phyloP scores from a whole-genome alignment of 2,329 filamentous ascomycete species.

The Cercospora berteroae region DNA sequence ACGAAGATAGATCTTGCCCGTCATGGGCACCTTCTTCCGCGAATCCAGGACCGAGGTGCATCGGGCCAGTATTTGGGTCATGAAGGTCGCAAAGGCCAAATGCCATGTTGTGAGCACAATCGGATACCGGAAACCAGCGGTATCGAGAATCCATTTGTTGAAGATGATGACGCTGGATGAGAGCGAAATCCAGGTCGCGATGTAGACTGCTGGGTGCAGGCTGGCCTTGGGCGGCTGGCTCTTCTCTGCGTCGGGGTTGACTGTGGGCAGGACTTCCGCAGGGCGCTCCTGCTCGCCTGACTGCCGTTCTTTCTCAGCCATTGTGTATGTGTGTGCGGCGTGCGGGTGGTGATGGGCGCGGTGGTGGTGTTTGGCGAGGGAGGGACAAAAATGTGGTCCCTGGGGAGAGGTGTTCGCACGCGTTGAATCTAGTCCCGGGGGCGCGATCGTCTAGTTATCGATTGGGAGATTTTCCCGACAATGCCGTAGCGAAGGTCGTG shows the following conservation, averaged over 20 bases:
- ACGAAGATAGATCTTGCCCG: slow-evolving; percentile 83
- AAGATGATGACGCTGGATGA: slow-evolving; percentile 95
- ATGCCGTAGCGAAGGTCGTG: not conserved
- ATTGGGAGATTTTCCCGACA: not conserved
- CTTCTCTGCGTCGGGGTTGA: slow-evolving; percentile 75
- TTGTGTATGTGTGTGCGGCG: slow-evolving; percentile 52
- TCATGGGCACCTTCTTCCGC: slow-evolving; percentile 96
- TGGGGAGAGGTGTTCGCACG: not conserved
- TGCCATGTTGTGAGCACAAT: slow-evolving; percentile 96
- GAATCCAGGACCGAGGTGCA: slow-evolving; percentile 89
- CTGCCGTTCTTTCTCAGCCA: slow-evolving; percentile 76
- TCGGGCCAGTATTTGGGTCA: slow-evolving; percentile 89
- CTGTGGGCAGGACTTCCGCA: slow-evolving; percentile 69
- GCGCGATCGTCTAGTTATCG: not conserved
- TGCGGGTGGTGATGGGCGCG: not conserved
- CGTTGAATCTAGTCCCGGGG: not conserved
- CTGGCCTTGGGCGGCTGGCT: slow-evolving; percentile 59
- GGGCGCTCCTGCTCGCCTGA: slow-evolving; percentile 71
- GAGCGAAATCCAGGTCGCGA: slow-evolving; percentile 82
- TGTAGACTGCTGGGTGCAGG: slow-evolving; percentile 83
- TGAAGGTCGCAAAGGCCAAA: slow-evolving; percentile 84
- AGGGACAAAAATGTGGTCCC: not conserved
- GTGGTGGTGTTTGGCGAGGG: not conserved
- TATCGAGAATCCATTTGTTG: slow-evolving; percentile 98
- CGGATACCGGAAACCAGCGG: slow-evolving; percentile 69